phyloP scores from a whole-genome alignment of 2,329 filamentous ascomycete species.

The Helicocarpus griseus region DNA sequence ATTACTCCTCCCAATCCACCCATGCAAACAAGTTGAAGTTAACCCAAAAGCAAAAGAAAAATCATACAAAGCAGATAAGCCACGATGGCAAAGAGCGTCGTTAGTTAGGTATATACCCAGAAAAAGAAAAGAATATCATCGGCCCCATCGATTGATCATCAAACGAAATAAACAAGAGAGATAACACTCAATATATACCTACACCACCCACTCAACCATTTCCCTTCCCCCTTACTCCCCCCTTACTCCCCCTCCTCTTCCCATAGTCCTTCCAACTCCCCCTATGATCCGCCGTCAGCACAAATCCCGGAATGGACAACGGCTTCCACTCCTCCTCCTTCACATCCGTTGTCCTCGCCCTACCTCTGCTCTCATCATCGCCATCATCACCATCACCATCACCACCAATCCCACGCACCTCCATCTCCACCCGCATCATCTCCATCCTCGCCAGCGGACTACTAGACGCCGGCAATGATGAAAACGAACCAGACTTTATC shows the following conservation, averaged over 20 bases:
- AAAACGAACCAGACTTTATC: neutral
- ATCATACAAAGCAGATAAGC: too few relatives aligned
- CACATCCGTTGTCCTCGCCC: too few relatives aligned
- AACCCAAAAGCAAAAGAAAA: too few relatives aligned
- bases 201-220: neutral
- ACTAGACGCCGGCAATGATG: neutral
- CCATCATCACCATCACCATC: neutral
- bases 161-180: neutral
- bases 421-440: neutral
- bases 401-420: neutral
- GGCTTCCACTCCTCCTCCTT: neutral
- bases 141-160: neutral
- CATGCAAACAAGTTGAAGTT: too few relatives aligned
- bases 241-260: conserved; percentile 2
- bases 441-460: neutral
- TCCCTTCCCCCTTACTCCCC: neutral
- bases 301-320: conserved; percentile 7
- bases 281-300: conserved; percentile 1
- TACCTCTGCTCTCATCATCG: neutral
- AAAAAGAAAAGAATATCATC: neutral
- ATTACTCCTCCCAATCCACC: too few relatives aligned
- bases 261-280: conserved; percentile 5
- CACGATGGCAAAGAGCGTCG: too few relatives aligned
- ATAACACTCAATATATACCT: neutral
- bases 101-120: neutral